phyloP scores from a whole-genome alignment of 1,139 yeast species.

The Hyphopichia burtonii region DNA sequence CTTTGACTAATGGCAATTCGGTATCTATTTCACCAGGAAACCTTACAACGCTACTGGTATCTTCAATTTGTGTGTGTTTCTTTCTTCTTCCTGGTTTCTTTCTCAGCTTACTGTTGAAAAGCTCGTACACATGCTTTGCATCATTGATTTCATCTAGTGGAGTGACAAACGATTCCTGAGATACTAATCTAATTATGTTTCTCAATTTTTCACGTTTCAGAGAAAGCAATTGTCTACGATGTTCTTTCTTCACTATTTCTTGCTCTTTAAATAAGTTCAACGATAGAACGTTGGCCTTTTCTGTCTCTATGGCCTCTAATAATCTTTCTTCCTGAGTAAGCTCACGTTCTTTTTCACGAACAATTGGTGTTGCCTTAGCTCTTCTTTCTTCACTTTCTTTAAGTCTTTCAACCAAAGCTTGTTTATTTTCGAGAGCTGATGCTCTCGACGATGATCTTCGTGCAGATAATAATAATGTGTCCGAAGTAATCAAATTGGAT shows the following conservation, averaged over 20 bases:
- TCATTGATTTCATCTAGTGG: conserved; percentile 60
- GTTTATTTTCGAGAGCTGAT: conserved; percentile 75
- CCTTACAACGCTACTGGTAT: conserved; percentile 13
- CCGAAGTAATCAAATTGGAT: conserved; percentile 33
- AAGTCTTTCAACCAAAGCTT: conserved; percentile 72
- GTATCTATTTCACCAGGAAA: conserved; percentile 40
- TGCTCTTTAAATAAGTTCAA: conserved; percentile 78
- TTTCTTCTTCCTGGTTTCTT: conserved; percentile 38
- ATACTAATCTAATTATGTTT: conserved; percentile 52
- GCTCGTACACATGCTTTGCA: conserved; percentile 28
- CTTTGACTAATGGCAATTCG: conserved; percentile 33
- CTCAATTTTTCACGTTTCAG: conserved; percentile 60
- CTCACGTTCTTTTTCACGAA: conserved; percentile 44
- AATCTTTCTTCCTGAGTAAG: conserved; percentile 85
- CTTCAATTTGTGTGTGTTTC: conserved; percentile 13
- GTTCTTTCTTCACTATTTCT: conserved; percentile 77
- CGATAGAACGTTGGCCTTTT: conserved; percentile 69
- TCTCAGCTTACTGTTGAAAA: conserved; percentile 32
- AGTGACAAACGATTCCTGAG: conserved; percentile 36
- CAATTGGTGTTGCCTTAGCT: conserved; percentile 46
- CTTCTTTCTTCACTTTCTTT: conserved; percentile 70
- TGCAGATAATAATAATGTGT: conserved; percentile 44
- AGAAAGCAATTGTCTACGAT: conserved; percentile 68
- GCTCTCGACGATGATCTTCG: conserved; percentile 79
- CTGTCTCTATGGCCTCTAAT: conserved; percentile 85